Evolutionary conservation across 1,284 basidiomycete genomes (phyloP), one percentile per base, ranked within the genome.

Genomic region (Anthracocystis walkeri): DNA sequence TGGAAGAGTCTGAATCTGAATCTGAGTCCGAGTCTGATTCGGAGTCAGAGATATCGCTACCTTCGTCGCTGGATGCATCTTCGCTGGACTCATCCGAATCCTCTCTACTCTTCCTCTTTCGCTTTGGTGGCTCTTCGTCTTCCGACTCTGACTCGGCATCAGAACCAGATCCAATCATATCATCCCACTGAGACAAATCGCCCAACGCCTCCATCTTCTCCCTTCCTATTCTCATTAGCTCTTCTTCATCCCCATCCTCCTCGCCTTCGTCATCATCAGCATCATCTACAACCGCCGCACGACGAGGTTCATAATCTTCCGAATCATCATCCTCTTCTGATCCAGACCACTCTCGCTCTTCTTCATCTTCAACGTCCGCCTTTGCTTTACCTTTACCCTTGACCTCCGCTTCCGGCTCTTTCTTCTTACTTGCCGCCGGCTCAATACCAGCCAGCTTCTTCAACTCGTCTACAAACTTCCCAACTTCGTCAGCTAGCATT

Each of bases 401-500:
- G 23, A 23, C 25, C 44, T 72, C 65, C 14, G 12, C 38, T 3
- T 57, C 52, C 12, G 11, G 42, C 5, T 46, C 53, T 16, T 38
- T 53, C 41, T 51, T 56, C 29, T 49, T 65, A 21, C 16, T 18
- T 3, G 31, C 38, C 14, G 31, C 38, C n/a, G 58, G n/a, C 50
- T 68, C 60, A 33, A 68, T 54, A 7, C 74, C 63, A 4, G 54
- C 67, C 3, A 79, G 49, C 42, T 41, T 59, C 50, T 61, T 71
- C n/a, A 80, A 63, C 65, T 88, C 87, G 10, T 88, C 87, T 0
- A 94, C 82, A 18, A 89, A 88, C 21, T 82, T 80, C 18, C 87
- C 86, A 3, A 93, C 87, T 70, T 89, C 90, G 14, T 88, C 87
- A 0, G 92, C 91, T 12, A 94, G 87, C 20, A 88, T 85, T 84